Evolutionary conservation across 441 rosid genomes (phyloP).

Genomic region (Croton laevigatus): DNA sequence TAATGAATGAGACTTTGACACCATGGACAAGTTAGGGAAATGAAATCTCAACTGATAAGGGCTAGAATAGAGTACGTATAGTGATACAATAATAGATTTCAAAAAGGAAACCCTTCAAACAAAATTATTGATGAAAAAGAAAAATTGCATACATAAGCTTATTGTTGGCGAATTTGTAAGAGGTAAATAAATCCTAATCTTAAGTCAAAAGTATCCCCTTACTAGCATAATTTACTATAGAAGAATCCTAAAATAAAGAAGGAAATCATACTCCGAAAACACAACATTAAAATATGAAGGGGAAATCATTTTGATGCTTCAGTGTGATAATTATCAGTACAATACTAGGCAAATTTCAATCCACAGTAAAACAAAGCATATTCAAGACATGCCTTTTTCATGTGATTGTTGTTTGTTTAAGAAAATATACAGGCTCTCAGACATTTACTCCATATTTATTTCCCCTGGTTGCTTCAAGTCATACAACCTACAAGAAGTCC

Average conservation of each 20-base stretch:
- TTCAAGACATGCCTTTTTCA: neutral
- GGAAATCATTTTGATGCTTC: neutral
- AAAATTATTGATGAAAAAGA: too few species aligned
- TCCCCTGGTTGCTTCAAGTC: conserved; percentile 1
- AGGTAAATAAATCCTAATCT: too few species aligned
- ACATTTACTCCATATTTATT: neutral
- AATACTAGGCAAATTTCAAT: neutral
- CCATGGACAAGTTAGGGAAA: too few species aligned
- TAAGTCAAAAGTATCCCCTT: too few species aligned
- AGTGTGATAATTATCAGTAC: neutral
- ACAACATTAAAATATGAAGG: neutral
- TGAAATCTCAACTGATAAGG: too few species aligned
- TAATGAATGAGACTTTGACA: too few species aligned
- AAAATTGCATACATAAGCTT: too few species aligned
- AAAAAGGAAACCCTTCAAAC: too few species aligned
- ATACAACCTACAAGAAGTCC: neutral
- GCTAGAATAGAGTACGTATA: too few species aligned
- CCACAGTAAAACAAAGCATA: neutral
- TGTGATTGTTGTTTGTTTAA: neutral
- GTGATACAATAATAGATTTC: too few species aligned
- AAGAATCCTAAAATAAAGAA: too few species aligned
- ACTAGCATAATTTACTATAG: neutral
- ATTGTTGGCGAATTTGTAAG: too few species aligned
- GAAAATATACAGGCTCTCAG: neutral
- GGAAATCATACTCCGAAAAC: neutral